Base-by-base conservation (phyloP, 225 moss, liverwort and hornwort species). In the Bryum argenteum region DNA sequence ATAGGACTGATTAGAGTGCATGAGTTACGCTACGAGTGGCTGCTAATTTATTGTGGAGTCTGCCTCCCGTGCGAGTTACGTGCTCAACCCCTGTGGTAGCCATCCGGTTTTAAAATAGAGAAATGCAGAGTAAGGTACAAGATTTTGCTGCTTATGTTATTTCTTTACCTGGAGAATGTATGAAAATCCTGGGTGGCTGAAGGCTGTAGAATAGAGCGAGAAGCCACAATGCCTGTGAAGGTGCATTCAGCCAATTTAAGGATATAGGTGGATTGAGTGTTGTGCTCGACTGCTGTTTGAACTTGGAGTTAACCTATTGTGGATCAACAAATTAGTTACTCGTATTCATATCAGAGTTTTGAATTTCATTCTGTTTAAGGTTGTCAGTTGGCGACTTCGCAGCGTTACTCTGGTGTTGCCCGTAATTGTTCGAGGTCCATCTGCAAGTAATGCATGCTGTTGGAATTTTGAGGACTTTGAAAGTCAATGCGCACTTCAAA, bases 131-230 rank as follows among this genome's bases (percentile, higher is more conserved):
- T 77, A 54, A 69, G 39, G 45, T 58, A 64, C 67, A 58, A 58
- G 63, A 38, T 69, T 47, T 45, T 60, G 67, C 54, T 65, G 64
- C 59, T 66, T 66, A 50, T 54, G 66, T 66, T 71, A 54, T 58
- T 63, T 73, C 60, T 44, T 52, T 65, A 65, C 60, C 73, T 71
- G 78, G 66, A 71, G 82, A 62, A 50, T 70, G 73, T 71, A 42
- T 54, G 70, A 55, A 39, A 61, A 70, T 74, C 66, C 78, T 70
- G 41, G 70, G 77, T 77, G 14, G 66, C 3, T 45, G 7, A 41
- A 70, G 47, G 78, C 11, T 70, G 66, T 74, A 74, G 74, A 78
- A 20, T 81, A 78, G 81, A 48, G 74, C 74, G 65, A 50, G 23
- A 57, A 54, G 33, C 58, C 47, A 47, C 15, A 47, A 16, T 47